These are phyloP conservation scores for Phoenix roebelenii DNA, from an alignment of 176 grass and related monocot species.

Conservation along the genomic window DNA sequence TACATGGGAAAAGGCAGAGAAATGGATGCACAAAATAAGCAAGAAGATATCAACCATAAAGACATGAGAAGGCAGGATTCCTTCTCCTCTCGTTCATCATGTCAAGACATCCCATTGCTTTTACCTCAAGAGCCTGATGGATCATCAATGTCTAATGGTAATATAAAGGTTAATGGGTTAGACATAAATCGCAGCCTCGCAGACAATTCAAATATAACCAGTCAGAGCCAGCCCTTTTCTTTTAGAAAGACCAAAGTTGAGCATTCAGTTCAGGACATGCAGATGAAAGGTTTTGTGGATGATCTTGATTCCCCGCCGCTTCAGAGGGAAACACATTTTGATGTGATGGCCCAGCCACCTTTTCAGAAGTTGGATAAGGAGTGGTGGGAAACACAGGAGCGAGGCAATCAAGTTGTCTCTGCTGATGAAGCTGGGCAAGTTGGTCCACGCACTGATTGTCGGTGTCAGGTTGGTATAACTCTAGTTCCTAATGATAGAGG, in stretches of 20 bases:
- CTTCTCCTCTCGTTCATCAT: constrained; percentile 37
- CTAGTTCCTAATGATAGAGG: neutral
- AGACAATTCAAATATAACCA: constrained; percentile 39
- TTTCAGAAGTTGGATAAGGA: constrained; percentile 52
- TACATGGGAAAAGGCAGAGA: constrained; percentile 73
- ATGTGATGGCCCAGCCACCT: constrained; percentile 27
- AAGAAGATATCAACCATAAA: constrained; percentile 29
- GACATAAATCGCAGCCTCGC: constrained; percentile 27
- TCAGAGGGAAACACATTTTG: constrained; percentile 34
- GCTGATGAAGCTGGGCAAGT: constrained; percentile 72
- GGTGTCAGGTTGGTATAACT: constrained; percentile 70
- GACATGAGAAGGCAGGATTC: constrained; percentile 27
- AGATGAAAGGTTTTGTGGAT: constrained; percentile 90
- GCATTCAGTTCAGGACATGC: constrained; percentile 68
- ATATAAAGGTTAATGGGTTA: constrained; percentile 36
- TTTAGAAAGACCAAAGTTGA: constrained; percentile 69
- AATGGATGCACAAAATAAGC: constrained; percentile 37
- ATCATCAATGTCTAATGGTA: constrained; percentile 34
- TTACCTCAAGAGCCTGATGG: constrained; percentile 80
- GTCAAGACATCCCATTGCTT: constrained; percentile 64
- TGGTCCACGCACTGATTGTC: constrained; percentile 66
- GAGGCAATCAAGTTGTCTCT: constrained; percentile 66
- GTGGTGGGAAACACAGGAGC: constrained; percentile 96
- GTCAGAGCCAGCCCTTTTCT: constrained; percentile 54
- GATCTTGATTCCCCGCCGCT: constrained; percentile 38